Conservation (phyloP, 257 asterid genomes). For the Scutellaria galericulata region DNA sequence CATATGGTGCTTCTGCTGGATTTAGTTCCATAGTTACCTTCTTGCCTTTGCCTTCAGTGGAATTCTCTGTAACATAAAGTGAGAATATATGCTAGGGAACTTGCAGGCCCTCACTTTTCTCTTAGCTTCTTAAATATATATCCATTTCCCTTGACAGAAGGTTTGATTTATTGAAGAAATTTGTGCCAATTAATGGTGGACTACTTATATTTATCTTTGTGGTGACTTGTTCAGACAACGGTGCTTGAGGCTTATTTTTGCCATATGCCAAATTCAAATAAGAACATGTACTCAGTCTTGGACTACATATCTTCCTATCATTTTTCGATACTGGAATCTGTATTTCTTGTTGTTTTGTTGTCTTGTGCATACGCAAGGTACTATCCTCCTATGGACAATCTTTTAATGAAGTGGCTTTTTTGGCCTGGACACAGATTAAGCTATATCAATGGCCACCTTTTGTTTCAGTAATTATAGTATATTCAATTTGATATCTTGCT, state of each 20-base stretch:
- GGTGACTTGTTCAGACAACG: constrained; percentile 4
- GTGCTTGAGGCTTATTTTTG: neutral
- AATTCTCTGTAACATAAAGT: constrained; percentile 3
- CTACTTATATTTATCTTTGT: neutral
- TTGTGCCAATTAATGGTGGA: constrained; percentile 22
- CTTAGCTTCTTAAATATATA: constrained; percentile 22
- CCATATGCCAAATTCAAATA: neutral
- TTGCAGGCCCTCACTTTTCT: constrained; percentile 16
- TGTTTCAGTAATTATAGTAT: neutral
- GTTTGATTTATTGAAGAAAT: neutral
- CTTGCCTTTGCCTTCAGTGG: constrained; percentile 9
- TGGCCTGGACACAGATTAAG: constrained; percentile 28
- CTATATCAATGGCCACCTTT: neutral
- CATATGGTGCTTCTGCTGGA: neutral
- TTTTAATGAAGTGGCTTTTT: constrained; percentile 18
- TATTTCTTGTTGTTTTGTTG: neutral
- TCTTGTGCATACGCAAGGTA: constrained; percentile 21
- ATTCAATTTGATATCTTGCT: constrained; percentile 19
- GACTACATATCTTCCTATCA: neutral
- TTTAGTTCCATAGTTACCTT: neutral
- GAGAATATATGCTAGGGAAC: neutral
- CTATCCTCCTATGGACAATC: neutral
- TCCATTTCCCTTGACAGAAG: neutral
- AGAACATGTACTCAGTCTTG: neutral
- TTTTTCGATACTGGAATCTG: no score